These are phyloP conservation scores for Cryptosporidium bovis DNA, from an alignment of 169 alveolate species.

Conservation along the genomic window DNA sequence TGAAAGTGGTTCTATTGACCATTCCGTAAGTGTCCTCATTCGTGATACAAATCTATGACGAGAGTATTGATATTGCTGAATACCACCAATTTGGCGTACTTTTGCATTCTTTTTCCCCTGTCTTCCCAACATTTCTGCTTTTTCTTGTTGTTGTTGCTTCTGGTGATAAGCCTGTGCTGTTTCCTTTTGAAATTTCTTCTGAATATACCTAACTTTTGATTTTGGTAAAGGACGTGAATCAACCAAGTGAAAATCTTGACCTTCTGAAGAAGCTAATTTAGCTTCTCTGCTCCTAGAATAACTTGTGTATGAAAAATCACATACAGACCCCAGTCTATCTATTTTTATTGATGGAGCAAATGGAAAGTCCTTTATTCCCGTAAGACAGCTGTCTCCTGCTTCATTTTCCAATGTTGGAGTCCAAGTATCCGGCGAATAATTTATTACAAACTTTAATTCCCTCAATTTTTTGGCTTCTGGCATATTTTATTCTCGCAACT, in stretches of 20 bases:
- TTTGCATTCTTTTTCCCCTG: conserved; percentile 65
- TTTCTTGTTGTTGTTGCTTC: conserved; percentile 73
- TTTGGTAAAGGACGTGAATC: conserved; percentile 74
- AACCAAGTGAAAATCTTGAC: conserved; percentile 66
- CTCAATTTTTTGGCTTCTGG: conserved; percentile 1
- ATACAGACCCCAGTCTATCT: conserved; percentile 84
- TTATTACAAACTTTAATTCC: conserved; percentile 2
- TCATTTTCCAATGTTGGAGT: conserved; percentile 53
- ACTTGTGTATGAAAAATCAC: conserved; percentile 85
- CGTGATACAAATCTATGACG: conserved; percentile 72
- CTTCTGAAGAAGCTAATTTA: conserved; percentile 19
- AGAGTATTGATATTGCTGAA: conserved; percentile 67
- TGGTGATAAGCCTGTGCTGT: conserved; percentile 74
- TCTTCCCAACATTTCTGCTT: conserved; percentile 60
- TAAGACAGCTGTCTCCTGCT: conserved; percentile 79
- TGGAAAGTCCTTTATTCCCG: conserved; percentile 82
- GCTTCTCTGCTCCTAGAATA: conserved; percentile 76
- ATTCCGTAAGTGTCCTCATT: conserved; percentile 86
- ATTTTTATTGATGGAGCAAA: conserved; percentile 86
- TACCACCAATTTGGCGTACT: conserved; percentile 46
- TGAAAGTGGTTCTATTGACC: conserved; percentile 92
- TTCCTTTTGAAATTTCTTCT: conserved; percentile 55
- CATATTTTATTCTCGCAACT: not conserved
- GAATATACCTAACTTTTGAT: conserved; percentile 61
- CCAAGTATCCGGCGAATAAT: conserved; percentile 66